A percentile compares a stretch with the other conserved stretches of the same genome.
Evolutionary conservation across 2,329 filamentous ascomycete species (phyloP).

Genomic region (Lizonia empirigonia): DNA sequence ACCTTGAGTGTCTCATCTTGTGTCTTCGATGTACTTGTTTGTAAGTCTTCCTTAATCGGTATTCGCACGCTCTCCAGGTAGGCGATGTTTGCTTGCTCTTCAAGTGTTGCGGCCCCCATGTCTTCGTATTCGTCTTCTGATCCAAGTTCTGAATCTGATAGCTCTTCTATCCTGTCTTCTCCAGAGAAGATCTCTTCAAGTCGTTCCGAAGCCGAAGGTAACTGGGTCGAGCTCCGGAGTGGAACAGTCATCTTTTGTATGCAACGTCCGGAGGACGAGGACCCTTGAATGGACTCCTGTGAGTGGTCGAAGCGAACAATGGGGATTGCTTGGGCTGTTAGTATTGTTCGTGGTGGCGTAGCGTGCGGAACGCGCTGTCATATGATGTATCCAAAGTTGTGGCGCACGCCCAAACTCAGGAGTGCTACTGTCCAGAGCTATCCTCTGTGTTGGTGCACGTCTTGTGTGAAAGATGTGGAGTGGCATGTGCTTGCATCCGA

Average conservation of each 20-base stretch:
- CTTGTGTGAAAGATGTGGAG: constrained; percentile 9
- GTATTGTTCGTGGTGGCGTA: constrained; percentile 35
- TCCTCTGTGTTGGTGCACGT: constrained; percentile 6
- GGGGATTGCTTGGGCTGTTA: constrained; percentile 24
- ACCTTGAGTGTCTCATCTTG: constrained; percentile 72
- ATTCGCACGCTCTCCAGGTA: constrained; percentile 49
- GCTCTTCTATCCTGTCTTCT: constrained; percentile 42
- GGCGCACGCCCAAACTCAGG: not conserved
- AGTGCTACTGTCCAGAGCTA: not conserved
- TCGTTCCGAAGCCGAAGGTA: constrained; percentile 33
- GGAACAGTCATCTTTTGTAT: constrained; percentile 38
- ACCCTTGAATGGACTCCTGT: constrained; percentile 22
- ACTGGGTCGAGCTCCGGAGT: constrained; percentile 23
- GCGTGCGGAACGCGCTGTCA: constrained; percentile 14
- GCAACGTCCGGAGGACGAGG: constrained; percentile 1
- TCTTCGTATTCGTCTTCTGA: constrained; percentile 45
- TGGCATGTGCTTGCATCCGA: constrained; percentile 11
- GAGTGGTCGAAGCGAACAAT: constrained; percentile 35
- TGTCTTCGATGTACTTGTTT: constrained; percentile 69
- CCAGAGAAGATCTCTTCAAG: constrained; percentile 35
- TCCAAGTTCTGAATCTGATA: constrained; percentile 36
- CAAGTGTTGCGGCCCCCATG: constrained; percentile 36
- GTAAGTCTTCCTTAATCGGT: constrained; percentile 67
- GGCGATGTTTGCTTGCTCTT: constrained; percentile 38
- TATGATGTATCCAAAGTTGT: constrained; percentile 9